Percentiles rank a stretch among this genome's conserved stretches.
Conservation (phyloP, 805 yeast genomes). For the Ogataea populi-albae region DNA sequence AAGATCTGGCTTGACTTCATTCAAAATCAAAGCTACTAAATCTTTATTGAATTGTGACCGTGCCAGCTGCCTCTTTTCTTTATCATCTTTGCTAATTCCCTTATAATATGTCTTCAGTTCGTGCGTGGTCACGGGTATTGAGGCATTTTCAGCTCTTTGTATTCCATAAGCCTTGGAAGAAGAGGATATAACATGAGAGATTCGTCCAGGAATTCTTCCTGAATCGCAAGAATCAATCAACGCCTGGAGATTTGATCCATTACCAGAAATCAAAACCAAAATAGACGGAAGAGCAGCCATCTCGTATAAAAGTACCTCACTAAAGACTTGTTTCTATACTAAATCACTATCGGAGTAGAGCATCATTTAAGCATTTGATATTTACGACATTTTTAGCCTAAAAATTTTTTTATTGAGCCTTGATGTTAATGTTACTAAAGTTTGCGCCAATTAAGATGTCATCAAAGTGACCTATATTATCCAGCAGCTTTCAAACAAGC, state of each 20-base stretch:
- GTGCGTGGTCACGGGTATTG: constrained; percentile 72
- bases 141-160: constrained; percentile 65
- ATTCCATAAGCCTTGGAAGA: constrained; percentile 84
- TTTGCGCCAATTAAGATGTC: no score
- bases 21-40: constrained; percentile 63
- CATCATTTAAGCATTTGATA: no score
- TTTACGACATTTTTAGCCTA: no score
- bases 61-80: constrained; percentile 52
- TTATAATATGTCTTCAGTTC: constrained; percentile 69
- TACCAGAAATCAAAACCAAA: constrained; percentile 87
- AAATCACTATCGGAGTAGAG: no score
- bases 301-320: no score
- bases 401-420: no score
- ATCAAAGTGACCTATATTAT: no score
- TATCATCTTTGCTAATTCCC: constrained; percentile 69
- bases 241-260: constrained; percentile 95
- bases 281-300: no score
- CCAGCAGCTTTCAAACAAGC: no score
- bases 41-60: constrained; percentile 76
- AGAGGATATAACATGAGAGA: constrained; percentile 82
- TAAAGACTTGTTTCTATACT: no score
- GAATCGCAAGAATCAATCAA: constrained; percentile 67
- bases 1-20: constrained; percentile 64
- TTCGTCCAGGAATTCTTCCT: constrained; percentile 42
- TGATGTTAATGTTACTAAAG: no score